A percentile compares a stretch with the other conserved stretches of the same genome.
phyloP scores from a whole-genome alignment of 139 green algal species.

The Coelastrella sp. region DNA sequence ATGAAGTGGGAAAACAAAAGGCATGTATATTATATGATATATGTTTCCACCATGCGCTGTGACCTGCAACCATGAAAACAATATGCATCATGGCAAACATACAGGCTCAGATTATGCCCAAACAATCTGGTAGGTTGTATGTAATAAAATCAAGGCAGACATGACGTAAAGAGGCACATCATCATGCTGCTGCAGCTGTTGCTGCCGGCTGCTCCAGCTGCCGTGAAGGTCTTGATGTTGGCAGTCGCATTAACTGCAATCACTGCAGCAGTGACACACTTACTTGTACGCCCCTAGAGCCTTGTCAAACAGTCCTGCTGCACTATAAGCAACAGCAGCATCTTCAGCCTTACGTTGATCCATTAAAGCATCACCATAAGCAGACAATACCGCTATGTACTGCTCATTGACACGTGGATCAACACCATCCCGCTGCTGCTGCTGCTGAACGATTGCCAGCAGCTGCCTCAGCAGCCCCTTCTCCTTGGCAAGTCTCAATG shows the following conservation, averaged over 20 bases:
- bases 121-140: too few species aligned
- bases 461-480: conserved; percentile 83
- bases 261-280: too few species aligned
- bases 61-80: too few species aligned
- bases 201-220: too few species aligned
- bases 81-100: too few species aligned
- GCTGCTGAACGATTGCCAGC: conserved; percentile 58
- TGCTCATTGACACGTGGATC: conserved; percentile 31
- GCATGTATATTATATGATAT: too few species aligned
- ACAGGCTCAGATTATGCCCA: too few species aligned
- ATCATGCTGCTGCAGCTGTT: too few species aligned
- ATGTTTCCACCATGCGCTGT: too few species aligned
- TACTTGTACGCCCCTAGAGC: conserved; percentile 79
- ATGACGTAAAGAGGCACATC: too few species aligned
- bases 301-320: conserved; percentile 60
- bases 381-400: conserved; percentile 51
- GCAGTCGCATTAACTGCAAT: not conserved
- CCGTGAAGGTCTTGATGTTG: not conserved
- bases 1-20: too few species aligned
- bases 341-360: conserved; percentile 68
- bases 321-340: conserved; percentile 79
- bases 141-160: too few species aligned
- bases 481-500: conserved; percentile 74
- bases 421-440: conserved; percentile 16
- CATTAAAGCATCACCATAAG: conserved; percentile 67